Conservation (phyloP, 164 flowering plant genomes). For the Dillenia suffruticosa region DNA sequence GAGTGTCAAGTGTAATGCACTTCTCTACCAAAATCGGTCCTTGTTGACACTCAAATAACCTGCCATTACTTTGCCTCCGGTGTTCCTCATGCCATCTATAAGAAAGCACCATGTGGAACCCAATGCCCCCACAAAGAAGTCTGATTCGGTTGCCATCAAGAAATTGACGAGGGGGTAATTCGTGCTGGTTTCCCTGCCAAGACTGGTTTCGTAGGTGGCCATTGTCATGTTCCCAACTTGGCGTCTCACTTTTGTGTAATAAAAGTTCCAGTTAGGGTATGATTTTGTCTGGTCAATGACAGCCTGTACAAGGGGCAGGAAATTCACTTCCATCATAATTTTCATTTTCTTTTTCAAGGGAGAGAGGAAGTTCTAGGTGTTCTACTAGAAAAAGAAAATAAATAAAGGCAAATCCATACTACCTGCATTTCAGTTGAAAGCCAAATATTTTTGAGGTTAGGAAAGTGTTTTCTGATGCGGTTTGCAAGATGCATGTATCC, state of each 20-base stretch:
- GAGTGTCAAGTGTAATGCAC: too few species aligned
- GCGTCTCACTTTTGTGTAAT: conserved; percentile 78
- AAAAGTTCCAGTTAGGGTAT: conserved; percentile 66
- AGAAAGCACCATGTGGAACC: conserved; percentile 98
- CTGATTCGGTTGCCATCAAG: conserved; percentile 73
- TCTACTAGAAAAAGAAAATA: not conserved
- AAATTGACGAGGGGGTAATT: conserved; percentile 71
- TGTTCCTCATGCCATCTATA: conserved; percentile 95
- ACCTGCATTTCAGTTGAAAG: conserved; percentile 99
- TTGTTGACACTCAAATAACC: conserved; percentile 79
- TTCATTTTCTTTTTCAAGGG: too few species aligned
- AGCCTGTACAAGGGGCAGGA: conserved; percentile 37
- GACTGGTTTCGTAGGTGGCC: conserved; percentile 86
- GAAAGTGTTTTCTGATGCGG: conserved; percentile 65
- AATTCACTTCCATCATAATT: too few species aligned
- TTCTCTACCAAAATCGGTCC: conserved; percentile 67
- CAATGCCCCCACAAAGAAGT: conserved; percentile 86
- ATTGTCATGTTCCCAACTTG: conserved; percentile 77
- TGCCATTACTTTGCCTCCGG: conserved; percentile 79
- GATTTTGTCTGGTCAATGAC: conserved; percentile 63
- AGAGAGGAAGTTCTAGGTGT: not conserved
- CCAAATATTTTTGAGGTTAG: conserved; percentile 75
- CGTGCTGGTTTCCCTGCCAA: conserved; percentile 83
- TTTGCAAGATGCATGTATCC: conserved; percentile 75
- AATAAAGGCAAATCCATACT: not conserved